Percentiles rank a stretch among this genome's conserved stretches.
Evolutionary conservation across 441 rosid genomes (phyloP).

Genomic region (Geranium incanum): DNA sequence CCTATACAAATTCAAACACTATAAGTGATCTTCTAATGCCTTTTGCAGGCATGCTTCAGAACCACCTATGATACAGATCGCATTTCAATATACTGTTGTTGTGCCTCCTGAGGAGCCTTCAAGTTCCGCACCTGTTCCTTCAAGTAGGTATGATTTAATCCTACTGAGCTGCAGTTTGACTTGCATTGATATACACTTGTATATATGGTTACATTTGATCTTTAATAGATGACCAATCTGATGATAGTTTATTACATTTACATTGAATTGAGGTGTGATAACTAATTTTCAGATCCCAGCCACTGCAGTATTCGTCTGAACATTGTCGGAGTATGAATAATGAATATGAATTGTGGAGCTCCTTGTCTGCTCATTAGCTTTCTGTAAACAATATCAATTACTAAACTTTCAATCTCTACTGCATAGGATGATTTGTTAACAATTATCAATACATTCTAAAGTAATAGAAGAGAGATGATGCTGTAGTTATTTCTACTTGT

Average conservation of each 20-base stretch:
- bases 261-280: too few species aligned
- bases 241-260: not conserved
- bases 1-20: not conserved
- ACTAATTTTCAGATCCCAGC: too few species aligned
- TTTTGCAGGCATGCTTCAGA: constrained; percentile 66
- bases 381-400: too few species aligned
- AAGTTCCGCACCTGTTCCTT: constrained; percentile 42
- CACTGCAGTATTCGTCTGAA: too few species aligned
- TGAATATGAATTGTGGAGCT: too few species aligned
- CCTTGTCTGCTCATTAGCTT: too few species aligned
- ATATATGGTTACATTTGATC: not conserved
- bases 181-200: constrained; percentile 5
- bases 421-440: not conserved
- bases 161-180: constrained; percentile 11
- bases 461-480: not conserved
- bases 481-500: not conserved
- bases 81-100: constrained; percentile 83
- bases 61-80: constrained; percentile 85
- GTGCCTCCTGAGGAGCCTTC: constrained; percentile 77
- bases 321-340: too few species aligned
- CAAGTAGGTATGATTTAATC: constrained; percentile 54
- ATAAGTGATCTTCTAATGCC: constrained; percentile 5
- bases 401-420: too few species aligned
- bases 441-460: not conserved
- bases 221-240: not conserved